These are phyloP conservation scores for Phalaenopsis equestris DNA, from an alignment of 106 monocot genomes.

Conservation along the genomic window DNA sequence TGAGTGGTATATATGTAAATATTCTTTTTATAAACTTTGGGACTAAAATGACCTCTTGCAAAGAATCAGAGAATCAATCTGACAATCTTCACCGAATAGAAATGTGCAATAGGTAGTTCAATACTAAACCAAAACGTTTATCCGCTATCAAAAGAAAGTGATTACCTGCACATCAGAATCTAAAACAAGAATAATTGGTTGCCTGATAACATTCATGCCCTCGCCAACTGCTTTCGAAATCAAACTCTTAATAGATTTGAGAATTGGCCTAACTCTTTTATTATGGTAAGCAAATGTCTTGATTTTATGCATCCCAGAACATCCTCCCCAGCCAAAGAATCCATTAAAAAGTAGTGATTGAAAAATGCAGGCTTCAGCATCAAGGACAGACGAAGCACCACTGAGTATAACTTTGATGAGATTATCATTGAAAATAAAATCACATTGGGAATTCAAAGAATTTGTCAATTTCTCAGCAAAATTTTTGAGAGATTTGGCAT, in stretches of 20 bases:
- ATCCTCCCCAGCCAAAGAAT: conserved; percentile 57
- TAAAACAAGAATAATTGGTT: conserved; percentile 65
- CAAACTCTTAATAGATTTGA: conserved; percentile 15
- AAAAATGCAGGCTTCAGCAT: conserved; percentile 51
- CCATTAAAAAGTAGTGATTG: conserved; percentile 60
- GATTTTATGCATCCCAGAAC: conserved; percentile 52
- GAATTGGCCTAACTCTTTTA: conserved; percentile 12
- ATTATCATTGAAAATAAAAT: conserved; percentile 30
- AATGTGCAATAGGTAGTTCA: too few relatives aligned
- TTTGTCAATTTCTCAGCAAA: conserved; percentile 21
- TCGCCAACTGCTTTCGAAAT: conserved; percentile 25
- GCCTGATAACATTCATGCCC: conserved; percentile 29
- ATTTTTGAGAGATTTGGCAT: conserved; percentile 21
- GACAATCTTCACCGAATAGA: too few relatives aligned
- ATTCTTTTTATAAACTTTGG: neutral
- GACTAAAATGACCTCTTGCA: neutral
- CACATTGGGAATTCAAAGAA: conserved; percentile 32
- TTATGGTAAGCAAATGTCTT: conserved; percentile 29
- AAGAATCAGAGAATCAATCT: too few relatives aligned
- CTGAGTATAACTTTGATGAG: conserved; percentile 44
- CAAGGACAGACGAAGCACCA: conserved; percentile 37
- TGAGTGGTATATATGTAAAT: too few relatives aligned
- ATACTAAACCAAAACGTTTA: neutral
- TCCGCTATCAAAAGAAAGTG: conserved; percentile 1
- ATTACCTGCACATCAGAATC: conserved; percentile 74